phyloP scores from a whole-genome alignment of 1,284 basidiomycete genomes.

The Cutaneotrichosporon cyanovorans region DNA sequence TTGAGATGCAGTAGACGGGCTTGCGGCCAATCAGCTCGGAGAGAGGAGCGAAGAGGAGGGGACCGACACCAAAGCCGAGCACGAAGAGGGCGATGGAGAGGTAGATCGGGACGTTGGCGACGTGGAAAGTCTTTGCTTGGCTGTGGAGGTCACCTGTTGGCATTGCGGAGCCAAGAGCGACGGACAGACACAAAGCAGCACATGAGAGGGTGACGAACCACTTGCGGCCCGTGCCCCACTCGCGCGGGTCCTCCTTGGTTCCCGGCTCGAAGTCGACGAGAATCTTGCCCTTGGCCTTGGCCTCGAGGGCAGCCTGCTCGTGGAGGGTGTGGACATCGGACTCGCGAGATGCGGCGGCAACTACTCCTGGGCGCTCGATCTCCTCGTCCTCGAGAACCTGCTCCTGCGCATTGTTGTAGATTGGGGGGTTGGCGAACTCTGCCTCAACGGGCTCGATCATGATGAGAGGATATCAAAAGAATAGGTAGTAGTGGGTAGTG shows the following conservation, averaged over 20 bases:
- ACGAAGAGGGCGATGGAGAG: conserved; percentile 48
- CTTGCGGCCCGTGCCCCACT: conserved; percentile 31
- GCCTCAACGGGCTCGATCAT: conserved; percentile 37
- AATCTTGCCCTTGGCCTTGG: conserved; percentile 20
- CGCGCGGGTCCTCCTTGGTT: conserved; percentile 27
- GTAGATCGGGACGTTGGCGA: conserved; percentile 44
- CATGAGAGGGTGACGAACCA: conserved; percentile 31
- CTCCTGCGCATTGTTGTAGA: conserved; percentile 27
- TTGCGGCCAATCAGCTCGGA: conserved; percentile 42
- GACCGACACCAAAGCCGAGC: conserved; percentile 47
- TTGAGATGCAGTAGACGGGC: conserved; percentile 44
- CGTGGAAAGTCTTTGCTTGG: conserved; percentile 39
- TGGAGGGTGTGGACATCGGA: conserved; percentile 5
- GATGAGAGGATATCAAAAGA: no score
- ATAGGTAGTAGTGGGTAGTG: no score
- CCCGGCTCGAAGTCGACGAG: conserved; percentile 29
- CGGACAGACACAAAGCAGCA: conserved; percentile 30
- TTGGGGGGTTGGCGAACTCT: conserved; percentile 32
- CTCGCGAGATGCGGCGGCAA: conserved; percentile 2
- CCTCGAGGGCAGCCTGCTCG: background rate
- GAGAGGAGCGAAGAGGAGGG: conserved; percentile 42
- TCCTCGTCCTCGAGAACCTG: conserved; percentile 20
- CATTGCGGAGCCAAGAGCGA: conserved; percentile 47
- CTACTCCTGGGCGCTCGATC: conserved; percentile 13
- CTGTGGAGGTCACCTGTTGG: conserved; percentile 46